Evolutionary conservation across 352 stramenopile genomes (phyloP), one percentile per base, ranked within the genome.

Genomic region (Thalassiosira ordinaria): DNA sequence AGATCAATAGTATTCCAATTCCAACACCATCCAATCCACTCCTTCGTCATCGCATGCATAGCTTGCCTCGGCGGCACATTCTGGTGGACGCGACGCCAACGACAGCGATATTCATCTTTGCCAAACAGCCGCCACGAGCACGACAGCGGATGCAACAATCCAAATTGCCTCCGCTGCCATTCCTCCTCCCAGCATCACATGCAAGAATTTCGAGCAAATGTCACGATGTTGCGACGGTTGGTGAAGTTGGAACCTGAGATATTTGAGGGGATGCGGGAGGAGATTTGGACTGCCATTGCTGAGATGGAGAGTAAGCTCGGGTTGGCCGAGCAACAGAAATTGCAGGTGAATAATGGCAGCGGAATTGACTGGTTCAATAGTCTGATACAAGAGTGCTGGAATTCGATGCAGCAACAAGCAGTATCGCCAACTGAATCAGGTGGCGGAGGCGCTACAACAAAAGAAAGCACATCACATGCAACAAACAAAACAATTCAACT

Each of bases 141-240:
- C 18, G 49, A 60, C 16, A 74, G 60, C 33, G 29, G 37, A 53
- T 82, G 74, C 74, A 68, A 77, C 65, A 37, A 82, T 63, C 64
- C 74, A 24, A 67, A 71, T 35, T 82, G 74, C 53, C 39, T 82
- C 18, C 57, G 74, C 26, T 82, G 74, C 16, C 74, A 82, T 41
- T 77, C 74, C 5, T 53, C 39, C 14, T 73, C 74, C 11, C 46
- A 41, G 33, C 56, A 49, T 51, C 74, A 82, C 64, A 24, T 44
- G 6, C 14, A 72, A 33, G 44, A 37, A 16, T 77, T 82, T 51
- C 26, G 37, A 46, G 37, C 16, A 1, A 82, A 82, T 72, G 74
- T 52, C 18, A 77, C 44, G 14, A 57, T 82, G 27, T 35, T 82
- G 27, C 46, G 59, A 18, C 60, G 74, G 47, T 63, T 82, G 35